These are phyloP conservation scores for Starmerella roubikii DNA, from an alignment of 805 yeast genomes.

Conservation along the genomic window DNA sequence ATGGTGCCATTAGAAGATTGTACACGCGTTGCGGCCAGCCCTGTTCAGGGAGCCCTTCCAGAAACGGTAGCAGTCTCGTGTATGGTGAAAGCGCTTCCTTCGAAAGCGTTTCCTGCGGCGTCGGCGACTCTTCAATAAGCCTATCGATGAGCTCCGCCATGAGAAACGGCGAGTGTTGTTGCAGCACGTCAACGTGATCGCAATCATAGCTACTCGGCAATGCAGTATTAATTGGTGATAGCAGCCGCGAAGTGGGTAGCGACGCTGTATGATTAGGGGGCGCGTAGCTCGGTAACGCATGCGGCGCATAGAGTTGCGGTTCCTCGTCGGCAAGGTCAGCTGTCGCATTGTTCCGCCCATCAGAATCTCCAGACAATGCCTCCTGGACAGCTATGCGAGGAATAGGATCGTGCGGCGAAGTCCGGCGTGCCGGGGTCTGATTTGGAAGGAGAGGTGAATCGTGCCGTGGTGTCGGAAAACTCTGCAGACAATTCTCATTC, in stretches of 20 bases:
- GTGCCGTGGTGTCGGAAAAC: no score
- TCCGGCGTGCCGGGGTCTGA: no score
- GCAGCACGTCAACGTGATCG: background rate
- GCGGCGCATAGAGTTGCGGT: no score
- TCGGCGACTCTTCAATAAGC: background rate
- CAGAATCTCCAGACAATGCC: no score
- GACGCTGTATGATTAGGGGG: no score
- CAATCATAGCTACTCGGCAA: background rate
- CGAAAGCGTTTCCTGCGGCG: background rate
- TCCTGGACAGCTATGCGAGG: background rate
- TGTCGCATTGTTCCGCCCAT: no score
- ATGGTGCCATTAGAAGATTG: constrained; percentile 3
- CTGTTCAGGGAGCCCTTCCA: constrained; percentile 2
- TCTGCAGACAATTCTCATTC: constrained; percentile 1
- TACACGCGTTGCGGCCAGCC: constrained; percentile 1
- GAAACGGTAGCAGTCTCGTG: constrained; percentile 1
- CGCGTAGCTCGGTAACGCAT: no score
- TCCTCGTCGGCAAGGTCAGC: no score
- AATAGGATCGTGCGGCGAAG: background rate
- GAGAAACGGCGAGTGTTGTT: background rate
- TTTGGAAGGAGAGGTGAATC: background rate
- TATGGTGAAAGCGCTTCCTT: no score
- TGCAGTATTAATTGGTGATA: background rate
- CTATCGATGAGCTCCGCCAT: background rate
- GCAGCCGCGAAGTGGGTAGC: no score